Base-by-base conservation (phyloP, 257 asterid species). In the Cordia subcordata region DNA sequence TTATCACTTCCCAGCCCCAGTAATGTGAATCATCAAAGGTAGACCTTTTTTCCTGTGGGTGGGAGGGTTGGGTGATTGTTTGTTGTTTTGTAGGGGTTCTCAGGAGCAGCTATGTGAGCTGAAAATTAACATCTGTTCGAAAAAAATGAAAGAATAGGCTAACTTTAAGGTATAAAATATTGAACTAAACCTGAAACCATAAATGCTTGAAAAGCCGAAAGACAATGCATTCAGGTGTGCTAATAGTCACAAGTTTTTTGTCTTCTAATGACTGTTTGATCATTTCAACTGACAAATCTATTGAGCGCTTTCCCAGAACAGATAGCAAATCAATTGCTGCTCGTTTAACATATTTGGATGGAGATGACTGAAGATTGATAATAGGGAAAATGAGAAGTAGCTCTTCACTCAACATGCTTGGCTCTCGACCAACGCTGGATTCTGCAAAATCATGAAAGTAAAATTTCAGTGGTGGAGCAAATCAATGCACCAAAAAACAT, bases 301-400 rank as follows among this genome's bases (percentile, higher is more conserved):
- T 64, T 45, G 87, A 84, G 62, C 66, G 72, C 68, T 81, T 85
- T 79, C 81, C 89, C 78, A 93, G 64, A 64, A 76, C 55, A 65
- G 81, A 76, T 61, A 93, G 92, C 55, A 86, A 64, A 68, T 74
- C 80, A 57, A 68, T 64, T 50, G 96, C 91, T 33, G 69, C 78
- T 77, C 81, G 82, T 77, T 93, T 93, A 64, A 85, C 77, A 52
- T 75, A 75, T 73, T 68, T 80, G 64, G 86, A 81, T 67, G 99
- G 95, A 66, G 94, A 88, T 38, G 96, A 81, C 50, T 83, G 81
- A 72, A 93, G 85, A 65, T 82, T 90, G 74, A 89, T 82, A 69
- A 84, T 85, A 42, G 99, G 99, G 67, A 93, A 86, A 64, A 93
- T 82, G 80, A 81, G 85, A 63, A 93, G 57, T 58, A 93, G 86